These are phyloP conservation scores for Elsinoe fawcettii DNA, from an alignment of 2,329 filamentous ascomycete species.

Conservation along the genomic window DNA sequence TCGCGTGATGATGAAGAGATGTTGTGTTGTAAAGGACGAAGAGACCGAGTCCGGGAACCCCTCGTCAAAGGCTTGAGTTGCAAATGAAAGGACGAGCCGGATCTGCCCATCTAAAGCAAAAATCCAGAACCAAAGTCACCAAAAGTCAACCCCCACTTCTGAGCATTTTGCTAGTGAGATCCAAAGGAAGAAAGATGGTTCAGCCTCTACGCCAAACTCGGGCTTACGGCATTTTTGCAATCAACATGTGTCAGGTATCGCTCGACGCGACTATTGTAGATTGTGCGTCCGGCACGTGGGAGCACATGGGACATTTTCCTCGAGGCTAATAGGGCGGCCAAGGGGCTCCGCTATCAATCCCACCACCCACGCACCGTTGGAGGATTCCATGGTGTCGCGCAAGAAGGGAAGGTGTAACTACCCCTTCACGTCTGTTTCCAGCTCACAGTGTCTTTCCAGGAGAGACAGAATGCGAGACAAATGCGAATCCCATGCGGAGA, in stretches of 20 bases:
- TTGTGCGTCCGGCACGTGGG: conserved; percentile 4
- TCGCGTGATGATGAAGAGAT: conserved; percentile 8
- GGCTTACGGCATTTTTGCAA: not conserved
- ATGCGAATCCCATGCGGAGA: not conserved
- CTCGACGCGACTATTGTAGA: not conserved
- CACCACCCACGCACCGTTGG: not conserved
- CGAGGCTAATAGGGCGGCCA: not conserved
- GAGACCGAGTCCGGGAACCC: not conserved
- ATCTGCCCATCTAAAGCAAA: conserved; percentile 6
- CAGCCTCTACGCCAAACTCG: not conserved
- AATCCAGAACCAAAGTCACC: conserved; percentile 6
- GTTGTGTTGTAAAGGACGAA: conserved; percentile 1
- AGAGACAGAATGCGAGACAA: not conserved
- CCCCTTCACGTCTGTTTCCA: not conserved
- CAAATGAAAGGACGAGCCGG: not conserved
- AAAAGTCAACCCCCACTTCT: conserved; percentile 13
- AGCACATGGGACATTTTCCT: not conserved
- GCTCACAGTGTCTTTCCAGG: not conserved
- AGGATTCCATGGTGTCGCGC: not conserved
- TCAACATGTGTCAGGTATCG: conserved; percentile 7
- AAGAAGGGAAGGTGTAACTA: not conserved
- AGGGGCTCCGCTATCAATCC: not conserved
- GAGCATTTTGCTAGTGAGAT: not conserved
- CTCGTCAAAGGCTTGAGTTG: not conserved
- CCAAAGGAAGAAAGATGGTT: not conserved